Evolutionary conservation across 805 yeast species (phyloP), one percentile per base, ranked within the genome.

Genomic region (Starmerella floricola): DNA sequence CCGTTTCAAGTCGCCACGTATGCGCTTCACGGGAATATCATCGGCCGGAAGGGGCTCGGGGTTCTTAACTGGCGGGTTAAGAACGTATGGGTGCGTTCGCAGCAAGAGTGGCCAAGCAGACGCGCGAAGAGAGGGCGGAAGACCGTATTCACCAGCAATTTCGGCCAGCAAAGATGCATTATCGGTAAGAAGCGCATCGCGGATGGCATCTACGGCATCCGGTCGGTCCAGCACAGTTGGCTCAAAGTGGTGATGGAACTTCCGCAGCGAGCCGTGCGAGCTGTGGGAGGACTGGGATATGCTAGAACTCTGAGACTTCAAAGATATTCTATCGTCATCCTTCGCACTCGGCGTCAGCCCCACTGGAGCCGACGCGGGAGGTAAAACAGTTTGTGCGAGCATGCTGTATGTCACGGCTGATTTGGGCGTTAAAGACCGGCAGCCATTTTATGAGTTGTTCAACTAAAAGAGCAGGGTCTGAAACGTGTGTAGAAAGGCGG

Each of bases 101-200:
- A 87, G 61, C 38, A 87, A 60, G 3, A 83, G 62, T 1, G 95
- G 95, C 96, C 96, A 87, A 6, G 83, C 80, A 43, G 71, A 66
- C 50, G 74, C 76, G 46, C 97, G 69, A 41, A 85, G 65, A 43
- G 76, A 71, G 1, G 94, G 88, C 1, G 96, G 96, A 21, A 86
- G 67, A 3, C 97, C 96, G 43, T 76, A 66, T 50, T 79, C 86
- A 48, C 95, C 69, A 4, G 94, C 88, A 6, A 87, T 61, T 49
- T 75, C 65, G 1, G 96, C 93, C 36, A 87, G 62, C 0, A 86
- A 83, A 36, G 78, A 76, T 44, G 78, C 78, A 55, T 87, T 81
- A 44, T 73, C 73, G 15, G 68, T 66, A 36, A 63, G 64, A 4
- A 86, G 59, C 52, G 75, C 76, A 33, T 66, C 62, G 33, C 73